Percentiles rank a stretch among this genome's conserved stretches.
Evolutionary conservation across 2,329 filamentous ascomycete genomes (phyloP).

Genomic region (Helotiales sp.): DNA sequence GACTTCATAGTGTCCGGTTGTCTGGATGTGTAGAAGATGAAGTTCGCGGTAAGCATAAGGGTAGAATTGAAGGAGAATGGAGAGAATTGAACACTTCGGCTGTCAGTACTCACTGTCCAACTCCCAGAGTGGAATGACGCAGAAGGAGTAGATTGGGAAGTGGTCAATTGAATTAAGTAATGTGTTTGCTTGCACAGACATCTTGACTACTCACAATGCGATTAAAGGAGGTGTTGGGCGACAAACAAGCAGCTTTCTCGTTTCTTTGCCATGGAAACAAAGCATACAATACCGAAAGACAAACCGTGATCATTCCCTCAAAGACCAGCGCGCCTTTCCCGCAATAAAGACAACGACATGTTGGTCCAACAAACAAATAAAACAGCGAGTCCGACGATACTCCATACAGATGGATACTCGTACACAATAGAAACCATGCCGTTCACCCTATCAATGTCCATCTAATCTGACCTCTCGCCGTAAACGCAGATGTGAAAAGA

Average conservation of each 20-base stretch:
- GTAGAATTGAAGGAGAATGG: background rate
- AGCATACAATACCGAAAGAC: background rate
- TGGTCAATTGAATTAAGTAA: background rate
- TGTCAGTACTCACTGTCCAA: background rate
- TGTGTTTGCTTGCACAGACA: background rate
- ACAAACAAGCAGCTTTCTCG: background rate
- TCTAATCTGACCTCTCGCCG: background rate
- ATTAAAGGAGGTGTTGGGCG: too few relatives aligned
- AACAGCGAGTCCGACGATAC: conserved; percentile 4
- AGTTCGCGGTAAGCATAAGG: background rate
- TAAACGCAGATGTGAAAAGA: background rate
- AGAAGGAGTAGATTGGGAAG: too few relatives aligned
- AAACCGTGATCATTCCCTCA: background rate
- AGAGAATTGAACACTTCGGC: background rate
- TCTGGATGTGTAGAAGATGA: background rate
- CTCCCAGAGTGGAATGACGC: too few relatives aligned
- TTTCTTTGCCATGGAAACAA: background rate
- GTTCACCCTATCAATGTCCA: background rate
- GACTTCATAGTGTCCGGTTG: background rate
- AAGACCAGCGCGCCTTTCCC: background rate
- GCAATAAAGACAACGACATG: background rate
- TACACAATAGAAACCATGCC: background rate
- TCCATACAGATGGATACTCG: background rate
- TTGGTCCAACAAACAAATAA: background rate
- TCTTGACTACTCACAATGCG: background rate